Evolutionary conservation across 192 early-diverging fungal species (phyloP), one percentile per base, ranked within the genome.

Genomic region (Fimicolochytrium jonesii): DNA sequence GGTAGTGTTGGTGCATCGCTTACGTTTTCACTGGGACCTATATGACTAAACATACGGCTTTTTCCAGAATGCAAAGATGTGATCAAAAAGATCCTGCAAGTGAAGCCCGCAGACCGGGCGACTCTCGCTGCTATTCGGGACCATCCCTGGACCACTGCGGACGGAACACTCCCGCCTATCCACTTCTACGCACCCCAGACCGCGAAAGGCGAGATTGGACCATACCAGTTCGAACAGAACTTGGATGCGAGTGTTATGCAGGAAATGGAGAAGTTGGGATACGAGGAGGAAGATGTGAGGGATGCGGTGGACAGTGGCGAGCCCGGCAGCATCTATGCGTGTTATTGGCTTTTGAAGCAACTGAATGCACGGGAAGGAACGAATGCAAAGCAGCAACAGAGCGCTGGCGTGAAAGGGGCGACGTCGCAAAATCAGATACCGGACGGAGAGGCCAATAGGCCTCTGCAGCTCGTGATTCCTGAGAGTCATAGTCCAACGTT

Each of bases 21-120:
- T n/a, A n/a, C n/a, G n/a, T n/a, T n/a, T n/a, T n/a, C n/a, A n/a
- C n/a, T n/a, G n/a, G n/a, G n/a, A n/a, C n/a, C n/a, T n/a, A n/a
- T n/a, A n/a, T n/a, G n/a, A n/a, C n/a, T n/a, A n/a, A n/a, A n/a
- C n/a, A n/a, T n/a, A n/a, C n/a, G n/a, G n/a, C n/a, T 29, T 6
- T 15, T 50, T 50, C 18, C 33, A 55, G 53, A 55, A 18, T 55
- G 61, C 33, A 31, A 29, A 0, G 54, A 62, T 28, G 33, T 81
- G 50, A 78, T 81, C 29, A 29, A 44, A 28, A 56, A 36, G 11
- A 77, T 81, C 43, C 55, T 81, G 25, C 44, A 66, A 46, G 62
- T 56, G 0, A 43, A 75, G 25, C 73, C 75, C 4, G n/a, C 10
- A 2, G 49, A 71, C 20, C 36, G 79, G 46, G 61, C 68, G 7